Percentiles rank a stretch among this genome's conserved stretches.
Conservation (phyloP, 2,329 filamentous ascomycete species). For the Dothistroma pini region DNA sequence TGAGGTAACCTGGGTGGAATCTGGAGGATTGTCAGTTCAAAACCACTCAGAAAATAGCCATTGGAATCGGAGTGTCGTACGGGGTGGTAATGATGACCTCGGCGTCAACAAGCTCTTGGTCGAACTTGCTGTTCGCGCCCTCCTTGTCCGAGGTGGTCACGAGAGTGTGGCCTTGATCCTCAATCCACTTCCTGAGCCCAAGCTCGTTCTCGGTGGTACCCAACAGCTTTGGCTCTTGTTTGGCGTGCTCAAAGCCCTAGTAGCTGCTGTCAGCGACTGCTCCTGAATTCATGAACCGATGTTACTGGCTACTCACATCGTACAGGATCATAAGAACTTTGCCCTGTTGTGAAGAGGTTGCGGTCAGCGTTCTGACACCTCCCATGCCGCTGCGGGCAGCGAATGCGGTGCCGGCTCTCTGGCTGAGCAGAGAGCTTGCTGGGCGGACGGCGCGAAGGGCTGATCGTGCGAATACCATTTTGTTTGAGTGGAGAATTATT, state of each 20-base stretch:
- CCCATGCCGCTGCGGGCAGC: constrained; percentile 40
- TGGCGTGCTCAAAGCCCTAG: constrained; percentile 75
- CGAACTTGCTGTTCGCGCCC: constrained; percentile 85
- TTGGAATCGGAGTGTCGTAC: constrained; percentile 48
- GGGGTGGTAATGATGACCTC: constrained; percentile 99
- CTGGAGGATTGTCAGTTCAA: constrained; percentile 43
- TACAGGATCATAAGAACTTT: constrained; percentile 94
- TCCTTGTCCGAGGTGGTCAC: constrained; percentile 99
- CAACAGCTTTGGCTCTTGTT: constrained; percentile 81
- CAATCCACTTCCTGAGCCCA: constrained; percentile 93
- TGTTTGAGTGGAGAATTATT: constrained; percentile 33
- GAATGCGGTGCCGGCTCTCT: constrained; percentile 39
- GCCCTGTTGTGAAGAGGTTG: constrained; percentile 70
- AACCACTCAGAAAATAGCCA: neutral
- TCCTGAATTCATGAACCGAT: constrained; percentile 2
- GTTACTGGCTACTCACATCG: constrained; percentile 59
- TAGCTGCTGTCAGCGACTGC: neutral
- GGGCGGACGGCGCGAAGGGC: constrained; percentile 56
- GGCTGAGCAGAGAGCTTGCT: constrained; percentile 48
- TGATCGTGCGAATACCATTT: constrained; percentile 60
- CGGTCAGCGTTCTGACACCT: constrained; percentile 60
- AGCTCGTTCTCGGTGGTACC: constrained; percentile 99
- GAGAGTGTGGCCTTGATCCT: constrained; percentile 93
- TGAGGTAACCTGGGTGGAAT: constrained; percentile 98
- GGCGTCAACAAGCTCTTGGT: constrained; percentile 92